Evolutionary conservation across 169 alveolate genomes (phyloP).

Genomic region (Ichthyophthirius multifiliis): DNA sequence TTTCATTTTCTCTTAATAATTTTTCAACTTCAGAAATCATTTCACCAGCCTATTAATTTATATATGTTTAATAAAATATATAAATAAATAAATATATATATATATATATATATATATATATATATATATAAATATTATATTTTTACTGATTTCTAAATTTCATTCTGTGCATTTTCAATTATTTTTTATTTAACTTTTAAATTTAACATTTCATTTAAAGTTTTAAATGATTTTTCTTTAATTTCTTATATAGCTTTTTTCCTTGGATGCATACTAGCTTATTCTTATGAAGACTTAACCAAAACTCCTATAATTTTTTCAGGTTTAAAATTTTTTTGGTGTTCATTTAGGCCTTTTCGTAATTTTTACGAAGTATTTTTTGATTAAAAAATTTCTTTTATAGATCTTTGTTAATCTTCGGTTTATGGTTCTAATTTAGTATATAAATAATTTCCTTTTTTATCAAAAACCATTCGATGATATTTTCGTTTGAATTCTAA

Average conservation of each 20-base stretch:
- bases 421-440: neutral
- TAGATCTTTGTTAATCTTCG: neutral
- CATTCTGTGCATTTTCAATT: neutral
- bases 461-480: constrained; percentile 7
- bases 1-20: constrained; percentile 8
- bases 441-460: neutral
- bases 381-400: neutral
- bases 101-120: too few relatives aligned
- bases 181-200: neutral
- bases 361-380: neutral
- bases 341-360: neutral
- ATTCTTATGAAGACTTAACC: neutral
- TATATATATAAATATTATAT: too few relatives aligned
- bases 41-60: constrained; percentile 2
- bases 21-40: constrained; percentile 11
- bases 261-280: constrained; percentile 2
- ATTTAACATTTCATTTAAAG: neutral
- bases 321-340: neutral
- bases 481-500: neutral
- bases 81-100: too few relatives aligned
- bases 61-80: too few relatives aligned
- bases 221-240: neutral
- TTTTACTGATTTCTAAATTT: neutral
- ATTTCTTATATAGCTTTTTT: neutral
- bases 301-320: neutral